phyloP scores from a whole-genome alignment of 495 filamentous ascomycete species.

The Lophiotrema nucula region DNA sequence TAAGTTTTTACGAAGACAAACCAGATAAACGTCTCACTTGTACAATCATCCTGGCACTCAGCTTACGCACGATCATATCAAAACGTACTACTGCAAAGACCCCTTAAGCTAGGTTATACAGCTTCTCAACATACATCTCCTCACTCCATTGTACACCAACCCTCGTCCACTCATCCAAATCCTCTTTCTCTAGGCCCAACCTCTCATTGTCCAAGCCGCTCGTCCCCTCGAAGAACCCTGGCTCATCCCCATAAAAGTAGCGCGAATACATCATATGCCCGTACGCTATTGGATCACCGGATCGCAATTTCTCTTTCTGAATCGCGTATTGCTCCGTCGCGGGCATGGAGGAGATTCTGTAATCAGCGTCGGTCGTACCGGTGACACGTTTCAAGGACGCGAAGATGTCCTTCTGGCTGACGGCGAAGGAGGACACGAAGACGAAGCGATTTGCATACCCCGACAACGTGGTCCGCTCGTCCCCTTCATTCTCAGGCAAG shows the following conservation, averaged over 20 bases:
- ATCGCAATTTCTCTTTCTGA: conserved; percentile 44
- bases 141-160: conserved; percentile 35
- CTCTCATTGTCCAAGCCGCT: conserved; percentile 49
- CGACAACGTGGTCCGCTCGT: conserved; percentile 29
- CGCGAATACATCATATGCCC: conserved; percentile 52
- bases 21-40: no score
- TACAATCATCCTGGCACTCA: no score
- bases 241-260: conserved; percentile 50
- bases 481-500: conserved; percentile 48
- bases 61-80: no score
- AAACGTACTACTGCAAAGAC: no score
- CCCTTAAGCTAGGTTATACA: no score
- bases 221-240: conserved; percentile 43
- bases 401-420: conserved; percentile 52
- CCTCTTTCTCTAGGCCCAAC: conserved; percentile 58
- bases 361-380: conserved; percentile 53
- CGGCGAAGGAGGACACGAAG: conserved; percentile 45
- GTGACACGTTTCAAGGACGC: conserved; percentile 52
- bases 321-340: conserved; percentile 46
- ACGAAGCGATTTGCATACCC: conserved; percentile 44
- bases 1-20: no score
- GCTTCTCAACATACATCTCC: conserved; percentile 12
- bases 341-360: conserved; percentile 52
- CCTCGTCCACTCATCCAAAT: conserved; percentile 57
- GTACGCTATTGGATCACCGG: conserved; percentile 50